Base-by-base conservation (phyloP, 495 filamentous ascomycete species). In the Hypomontagnella submonticulosa region DNA sequence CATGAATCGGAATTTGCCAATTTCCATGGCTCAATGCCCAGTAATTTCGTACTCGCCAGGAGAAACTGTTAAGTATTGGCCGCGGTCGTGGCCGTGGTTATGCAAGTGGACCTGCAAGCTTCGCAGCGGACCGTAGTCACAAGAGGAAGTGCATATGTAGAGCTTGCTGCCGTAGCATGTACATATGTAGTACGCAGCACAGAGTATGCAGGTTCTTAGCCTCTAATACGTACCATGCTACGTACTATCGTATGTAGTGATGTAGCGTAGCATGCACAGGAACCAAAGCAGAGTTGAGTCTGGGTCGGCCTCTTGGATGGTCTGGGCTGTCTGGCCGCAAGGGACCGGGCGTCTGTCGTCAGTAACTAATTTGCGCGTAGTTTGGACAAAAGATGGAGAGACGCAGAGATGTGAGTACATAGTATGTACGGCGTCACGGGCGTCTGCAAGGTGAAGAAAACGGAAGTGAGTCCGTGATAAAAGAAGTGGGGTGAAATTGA, bases 91-190 rank as follows among this genome's bases (percentile, higher is more conserved):
- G 36, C 12, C 30, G 59, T 63, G 43, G 42, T 52, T 48, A 61
- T 63, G 60, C 50, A 60, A 57, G 56, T 47, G 66, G 60, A 64
- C 23, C 66, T 64, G 60, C 66, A 69, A 60, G 55, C 56, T 63
- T 69, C 60, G 66, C 74, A 72, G 73, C 74, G 72, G 63, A 70
- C 70, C 70, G 72, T 71, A 71, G 72, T 76, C 73, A 76, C 73
- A 67, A 71, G 71, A 71, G 69, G 71, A 70, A 67, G 51, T 61
- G 66, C 66, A 69, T 69, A 69, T 69, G 66, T 69, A 69, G 60
- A 63, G 65, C 54, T 49, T 59, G 54, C 55, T 60, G 65, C 56
- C 47, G 54, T 40, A 46, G 47, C 48, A 52, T 59, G 36, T 13
- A 10, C n/a, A n/a, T n/a, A n/a, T n/a, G n/a, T n/a, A n/a, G n/a